Conservation (phyloP, 371 early-diverging fungal species). For the Mortierella sp. region DNA sequence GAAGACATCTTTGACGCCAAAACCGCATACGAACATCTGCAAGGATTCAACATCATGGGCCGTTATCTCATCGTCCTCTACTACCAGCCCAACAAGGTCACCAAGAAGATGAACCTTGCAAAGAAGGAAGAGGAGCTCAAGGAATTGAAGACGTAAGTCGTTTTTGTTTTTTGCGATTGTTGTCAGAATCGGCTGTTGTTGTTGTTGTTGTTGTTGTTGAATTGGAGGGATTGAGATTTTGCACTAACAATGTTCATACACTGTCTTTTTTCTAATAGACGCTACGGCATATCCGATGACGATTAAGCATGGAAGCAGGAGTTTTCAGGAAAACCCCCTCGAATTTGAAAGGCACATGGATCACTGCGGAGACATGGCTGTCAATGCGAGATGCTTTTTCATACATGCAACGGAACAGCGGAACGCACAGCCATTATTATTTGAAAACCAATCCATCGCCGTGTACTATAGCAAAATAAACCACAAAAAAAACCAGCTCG, state of each 20-base stretch:
- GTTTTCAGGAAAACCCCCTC: not conserved
- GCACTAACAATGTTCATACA: not conserved
- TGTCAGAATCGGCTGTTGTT: not conserved
- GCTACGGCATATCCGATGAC: constrained; percentile 59
- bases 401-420: not conserved
- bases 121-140: constrained; percentile 89
- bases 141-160: constrained; percentile 80
- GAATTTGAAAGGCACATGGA: constrained; percentile 10
- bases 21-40: constrained; percentile 94
- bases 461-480: constrained; percentile 18
- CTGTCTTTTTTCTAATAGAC: constrained; percentile 22
- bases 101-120: constrained; percentile 86
- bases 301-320: constrained; percentile 15
- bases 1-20: constrained; percentile 98
- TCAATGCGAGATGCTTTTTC: not conserved
- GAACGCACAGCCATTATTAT: not conserved
- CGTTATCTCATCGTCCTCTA: constrained; percentile 96
- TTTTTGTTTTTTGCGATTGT: not conserved
- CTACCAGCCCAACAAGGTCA: constrained; percentile 86
- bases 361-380: not conserved
- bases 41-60: constrained; percentile 96
- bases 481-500: not conserved
- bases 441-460: not conserved
- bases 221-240: too few relatives aligned
- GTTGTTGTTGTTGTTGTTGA: not conserved